Percentiles rank a stretch among this genome's conserved stretches.
phyloP scores from a whole-genome alignment of 208 protist genomes.

The Wallacemonas sp. region DNA sequence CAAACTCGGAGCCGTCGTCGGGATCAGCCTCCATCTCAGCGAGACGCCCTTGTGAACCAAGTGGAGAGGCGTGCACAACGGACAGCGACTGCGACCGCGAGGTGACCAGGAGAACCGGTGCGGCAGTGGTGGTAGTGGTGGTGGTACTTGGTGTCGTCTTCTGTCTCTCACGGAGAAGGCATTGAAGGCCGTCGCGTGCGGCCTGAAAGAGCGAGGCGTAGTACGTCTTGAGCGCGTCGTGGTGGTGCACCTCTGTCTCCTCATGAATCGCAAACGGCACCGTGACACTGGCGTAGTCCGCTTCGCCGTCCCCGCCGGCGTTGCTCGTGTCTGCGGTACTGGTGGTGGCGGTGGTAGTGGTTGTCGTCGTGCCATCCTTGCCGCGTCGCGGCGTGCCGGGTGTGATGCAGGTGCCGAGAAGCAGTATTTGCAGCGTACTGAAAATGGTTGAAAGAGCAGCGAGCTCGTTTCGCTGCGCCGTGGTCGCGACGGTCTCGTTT shows the following conservation, averaged over 20 bases:
- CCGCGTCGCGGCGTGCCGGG: not conserved
- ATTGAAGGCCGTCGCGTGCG: slow-evolving; percentile 26
- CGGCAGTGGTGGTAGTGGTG: not conserved
- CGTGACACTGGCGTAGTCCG: slow-evolving; percentile 26
- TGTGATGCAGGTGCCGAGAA: slow-evolving; percentile 65
- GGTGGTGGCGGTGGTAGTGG: too few relatives aligned
- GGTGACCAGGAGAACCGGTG: slow-evolving; percentile 8
- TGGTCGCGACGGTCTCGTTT: slow-evolving; percentile 19
- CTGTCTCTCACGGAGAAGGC: not conserved
- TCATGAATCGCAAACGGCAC: slow-evolving; percentile 8
- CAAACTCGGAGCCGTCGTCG: too few relatives aligned
- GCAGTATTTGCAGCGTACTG: slow-evolving; percentile 66
- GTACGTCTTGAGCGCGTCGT: slow-evolving; percentile 22
- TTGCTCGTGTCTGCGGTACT: too few relatives aligned
- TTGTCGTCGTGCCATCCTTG: too few relatives aligned
- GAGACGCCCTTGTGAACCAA: too few relatives aligned
- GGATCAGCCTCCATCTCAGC: too few relatives aligned
- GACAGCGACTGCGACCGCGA: slow-evolving; percentile 13
- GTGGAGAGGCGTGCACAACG: not conserved
- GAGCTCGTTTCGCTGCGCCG: slow-evolving; percentile 9
- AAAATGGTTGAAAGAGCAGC: slow-evolving; percentile 51
- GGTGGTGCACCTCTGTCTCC: slow-evolving; percentile 9
- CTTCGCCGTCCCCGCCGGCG: not conserved
- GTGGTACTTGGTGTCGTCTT: not conserved
- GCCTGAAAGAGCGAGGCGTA: slow-evolving; percentile 37